These are phyloP conservation scores for Aspergillus neotritici DNA, from an alignment of 2,329 filamentous ascomycete genomes.

Conservation along the genomic window DNA sequence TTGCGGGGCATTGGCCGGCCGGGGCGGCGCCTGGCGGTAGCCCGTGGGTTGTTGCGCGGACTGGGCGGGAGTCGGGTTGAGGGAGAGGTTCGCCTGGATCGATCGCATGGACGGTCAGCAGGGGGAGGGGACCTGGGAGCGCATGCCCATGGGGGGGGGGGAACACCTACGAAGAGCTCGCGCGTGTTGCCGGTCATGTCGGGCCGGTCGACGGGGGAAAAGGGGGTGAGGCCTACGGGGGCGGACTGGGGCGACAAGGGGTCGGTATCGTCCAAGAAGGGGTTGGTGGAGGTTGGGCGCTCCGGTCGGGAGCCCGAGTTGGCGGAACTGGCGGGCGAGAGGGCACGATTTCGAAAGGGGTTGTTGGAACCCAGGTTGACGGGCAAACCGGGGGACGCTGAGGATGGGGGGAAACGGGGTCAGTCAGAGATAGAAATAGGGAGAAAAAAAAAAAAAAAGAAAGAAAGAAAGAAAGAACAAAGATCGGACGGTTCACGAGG, in stretches of 20 bases:
- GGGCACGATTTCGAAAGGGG: slow-evolving; percentile 45
- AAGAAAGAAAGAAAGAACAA: not conserved
- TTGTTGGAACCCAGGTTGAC: slow-evolving; percentile 44
- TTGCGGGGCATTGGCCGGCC: slow-evolving; percentile 28
- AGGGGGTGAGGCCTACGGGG: slow-evolving; percentile 22
- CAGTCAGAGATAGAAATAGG: slow-evolving; percentile 4
- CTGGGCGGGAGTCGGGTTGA: slow-evolving; percentile 22
- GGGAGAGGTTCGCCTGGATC: slow-evolving; percentile 35
- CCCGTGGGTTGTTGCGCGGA: slow-evolving; percentile 27
- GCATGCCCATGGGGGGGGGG: slow-evolving; percentile 1
- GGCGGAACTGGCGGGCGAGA: slow-evolving; percentile 33
- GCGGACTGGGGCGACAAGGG: slow-evolving; percentile 32
- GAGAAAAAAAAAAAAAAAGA: slow-evolving; percentile 4
- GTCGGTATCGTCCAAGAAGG: slow-evolving; percentile 52
- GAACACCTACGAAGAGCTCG: slow-evolving; percentile 55
- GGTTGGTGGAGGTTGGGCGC: slow-evolving; percentile 55
- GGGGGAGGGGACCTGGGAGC: not conserved
- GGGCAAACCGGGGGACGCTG: slow-evolving; percentile 28
- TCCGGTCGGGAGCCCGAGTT: slow-evolving; percentile 29
- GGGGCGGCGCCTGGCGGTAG: slow-evolving; percentile 30
- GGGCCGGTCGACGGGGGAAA: slow-evolving; percentile 32
- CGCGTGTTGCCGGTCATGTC: slow-evolving; percentile 46
- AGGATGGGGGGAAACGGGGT: slow-evolving; percentile 20
- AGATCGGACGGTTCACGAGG: slow-evolving; percentile 4
- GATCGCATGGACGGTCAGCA: slow-evolving; percentile 7